A percentile compares a stretch with the other conserved stretches of the same genome.
These are phyloP conservation scores for Pseudocercospora crystallina DNA, from an alignment of 2,329 filamentous ascomycete species.

Conservation along the genomic window DNA sequence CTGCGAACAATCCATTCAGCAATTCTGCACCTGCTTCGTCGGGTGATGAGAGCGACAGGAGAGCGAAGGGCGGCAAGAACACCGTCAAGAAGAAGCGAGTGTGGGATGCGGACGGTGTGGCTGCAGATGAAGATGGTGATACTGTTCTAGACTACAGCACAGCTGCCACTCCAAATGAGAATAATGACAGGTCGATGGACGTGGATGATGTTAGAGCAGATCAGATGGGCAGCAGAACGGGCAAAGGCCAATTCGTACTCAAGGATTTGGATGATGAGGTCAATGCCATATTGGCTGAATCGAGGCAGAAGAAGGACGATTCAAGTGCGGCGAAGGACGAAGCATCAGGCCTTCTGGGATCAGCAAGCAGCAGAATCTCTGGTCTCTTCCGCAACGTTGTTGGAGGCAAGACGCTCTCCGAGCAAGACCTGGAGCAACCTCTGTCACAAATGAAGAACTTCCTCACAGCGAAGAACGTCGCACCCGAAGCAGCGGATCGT, in stretches of 20 bases:
- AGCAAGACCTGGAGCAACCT: slow-evolving; percentile 84
- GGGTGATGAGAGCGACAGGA: slow-evolving; percentile 70
- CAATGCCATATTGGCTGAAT: slow-evolving; percentile 78
- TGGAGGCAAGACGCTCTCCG: slow-evolving; percentile 87
- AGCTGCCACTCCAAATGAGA: slow-evolving; percentile 52
- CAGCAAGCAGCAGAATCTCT: slow-evolving; percentile 77
- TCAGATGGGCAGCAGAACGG: slow-evolving; percentile 80
- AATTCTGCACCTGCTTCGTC: slow-evolving; percentile 68
- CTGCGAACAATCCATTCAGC: slow-evolving; percentile 46
- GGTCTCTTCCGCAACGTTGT: slow-evolving; percentile 93
- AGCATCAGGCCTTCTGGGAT: slow-evolving; percentile 67
- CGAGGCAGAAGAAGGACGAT: slow-evolving; percentile 63
- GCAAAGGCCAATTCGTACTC: slow-evolving; percentile 88
- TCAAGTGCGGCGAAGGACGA: slow-evolving; percentile 58
- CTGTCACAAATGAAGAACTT: slow-evolving; percentile 97
- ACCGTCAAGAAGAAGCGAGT: slow-evolving; percentile 79
- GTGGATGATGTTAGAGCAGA: slow-evolving; percentile 74
- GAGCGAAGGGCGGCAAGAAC: slow-evolving; percentile 53
- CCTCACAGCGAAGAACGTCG: slow-evolving; percentile 91
- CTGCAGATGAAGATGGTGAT: slow-evolving; percentile 77
- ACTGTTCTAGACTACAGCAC: slow-evolving; percentile 88
- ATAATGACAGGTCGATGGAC: slow-evolving; percentile 51
- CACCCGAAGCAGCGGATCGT: slow-evolving; percentile 86
- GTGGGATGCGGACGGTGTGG: slow-evolving; percentile 87
- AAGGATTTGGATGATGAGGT: slow-evolving; percentile 94